phyloP scores from a whole-genome alignment of 192 early-diverging fungal genomes.

The Coemansia sp. region DNA sequence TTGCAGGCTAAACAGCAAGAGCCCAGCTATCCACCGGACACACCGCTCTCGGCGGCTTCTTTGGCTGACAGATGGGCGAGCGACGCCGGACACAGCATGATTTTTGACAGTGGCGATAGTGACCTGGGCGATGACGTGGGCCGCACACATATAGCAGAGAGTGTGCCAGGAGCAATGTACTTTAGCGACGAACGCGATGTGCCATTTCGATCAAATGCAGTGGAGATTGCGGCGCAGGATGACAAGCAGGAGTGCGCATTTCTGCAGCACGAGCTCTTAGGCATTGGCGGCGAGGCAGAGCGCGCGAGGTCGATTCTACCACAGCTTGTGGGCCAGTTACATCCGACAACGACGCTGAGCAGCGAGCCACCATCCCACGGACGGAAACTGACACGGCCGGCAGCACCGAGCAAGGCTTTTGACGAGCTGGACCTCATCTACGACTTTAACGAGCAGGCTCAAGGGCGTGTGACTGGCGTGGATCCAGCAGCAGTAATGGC shows the following conservation, averaged over 20 bases:
- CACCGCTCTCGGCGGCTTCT: conserved; percentile 7
- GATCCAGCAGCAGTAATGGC: conserved; percentile 22
- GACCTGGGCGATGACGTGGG: neutral
- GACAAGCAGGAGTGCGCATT: conserved; percentile 51
- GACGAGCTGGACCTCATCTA: conserved; percentile 31
- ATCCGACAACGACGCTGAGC: conserved; percentile 14
- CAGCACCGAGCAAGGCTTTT: conserved; percentile 15
- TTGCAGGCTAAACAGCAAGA: conserved; percentile 37
- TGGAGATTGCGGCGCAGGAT: conserved; percentile 50
- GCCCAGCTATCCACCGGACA: neutral
- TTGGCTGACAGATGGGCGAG: neutral
- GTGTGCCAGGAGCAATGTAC: conserved; percentile 9
- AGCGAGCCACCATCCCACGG: neutral
- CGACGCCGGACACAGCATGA: neutral
- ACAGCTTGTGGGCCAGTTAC: conserved; percentile 30
- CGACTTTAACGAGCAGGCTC: conserved; percentile 30
- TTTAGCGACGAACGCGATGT: conserved; percentile 38
- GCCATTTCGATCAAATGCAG: conserved; percentile 44
- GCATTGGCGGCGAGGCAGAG: conserved; percentile 18
- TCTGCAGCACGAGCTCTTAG: conserved; percentile 13
- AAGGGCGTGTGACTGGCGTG: conserved; percentile 27
- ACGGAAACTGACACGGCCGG: conserved; percentile 5
- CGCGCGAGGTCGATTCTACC: conserved; percentile 33
- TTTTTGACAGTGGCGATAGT: neutral
- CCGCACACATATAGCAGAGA: neutral